phyloP scores from a whole-genome alignment of 2,329 filamentous ascomycete species.

The Catunica adiposa region DNA sequence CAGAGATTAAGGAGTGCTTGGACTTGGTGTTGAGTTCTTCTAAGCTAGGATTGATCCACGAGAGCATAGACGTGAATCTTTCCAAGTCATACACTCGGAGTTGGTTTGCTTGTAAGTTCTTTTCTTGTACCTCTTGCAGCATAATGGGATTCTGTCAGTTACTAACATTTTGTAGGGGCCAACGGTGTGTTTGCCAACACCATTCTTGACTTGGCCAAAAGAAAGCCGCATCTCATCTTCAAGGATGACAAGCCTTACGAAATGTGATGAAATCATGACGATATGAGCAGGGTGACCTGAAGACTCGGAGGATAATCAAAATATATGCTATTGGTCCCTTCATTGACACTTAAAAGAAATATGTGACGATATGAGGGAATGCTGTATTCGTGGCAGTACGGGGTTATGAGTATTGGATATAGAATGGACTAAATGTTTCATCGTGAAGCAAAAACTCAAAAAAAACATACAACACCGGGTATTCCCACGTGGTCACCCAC shows the following conservation, averaged over 20 bases:
- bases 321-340: background rate
- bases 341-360: too few species aligned
- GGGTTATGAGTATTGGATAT: too few species aligned
- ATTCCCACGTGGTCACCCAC: too few species aligned
- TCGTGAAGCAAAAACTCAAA: too few species aligned
- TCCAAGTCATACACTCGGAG: constrained; percentile 59
- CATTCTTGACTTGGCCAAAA: constrained; percentile 70
- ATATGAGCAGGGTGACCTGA: background rate
- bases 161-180: constrained; percentile 39
- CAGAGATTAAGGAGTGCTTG: constrained; percentile 62
- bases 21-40: constrained; percentile 59
- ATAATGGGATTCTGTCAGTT: constrained; percentile 4
- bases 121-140: background rate
- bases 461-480: too few species aligned
- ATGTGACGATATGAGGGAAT: too few species aligned
- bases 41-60: constrained; percentile 68
- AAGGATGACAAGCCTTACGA: constrained; percentile 43
- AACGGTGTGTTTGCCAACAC: constrained; percentile 93
- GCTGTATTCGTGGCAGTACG: too few species aligned
- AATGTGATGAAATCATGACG: constrained; percentile 21
- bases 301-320: background rate
- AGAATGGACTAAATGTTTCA: too few species aligned
- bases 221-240: constrained; percentile 80
- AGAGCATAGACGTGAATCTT: constrained; percentile 71
- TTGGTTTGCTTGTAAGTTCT: constrained; percentile 65